A percentile compares a stretch with the other conserved stretches of the same genome.
Evolutionary conservation across 306 rosid genomes (phyloP).

Genomic region (Canavalia ensiformis): DNA sequence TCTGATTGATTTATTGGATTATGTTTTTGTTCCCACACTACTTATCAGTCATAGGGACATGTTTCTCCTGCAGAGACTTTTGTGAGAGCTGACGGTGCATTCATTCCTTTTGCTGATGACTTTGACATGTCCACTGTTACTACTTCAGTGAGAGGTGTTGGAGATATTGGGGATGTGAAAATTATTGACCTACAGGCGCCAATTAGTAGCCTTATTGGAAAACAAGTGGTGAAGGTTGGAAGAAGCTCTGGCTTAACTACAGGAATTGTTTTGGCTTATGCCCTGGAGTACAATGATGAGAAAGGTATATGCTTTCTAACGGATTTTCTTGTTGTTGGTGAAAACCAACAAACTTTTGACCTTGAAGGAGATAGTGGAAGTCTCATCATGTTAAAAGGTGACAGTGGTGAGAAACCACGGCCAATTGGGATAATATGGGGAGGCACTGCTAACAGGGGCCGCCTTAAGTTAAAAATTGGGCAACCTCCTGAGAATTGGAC

Average conservation of each 20-base stretch:
- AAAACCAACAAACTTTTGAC: constrained; percentile 97
- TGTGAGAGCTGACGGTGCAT: constrained; percentile 98
- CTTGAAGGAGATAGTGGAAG: constrained; percentile 99
- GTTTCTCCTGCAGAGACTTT: constrained; percentile 82
- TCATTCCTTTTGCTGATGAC: constrained; percentile 98
- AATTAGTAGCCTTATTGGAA: constrained; percentile 88
- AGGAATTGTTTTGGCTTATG: constrained; percentile 97
- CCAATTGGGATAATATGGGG: constrained; percentile 99
- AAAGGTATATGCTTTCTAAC: constrained; percentile 99
- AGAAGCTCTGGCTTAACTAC: constrained; percentile 97
- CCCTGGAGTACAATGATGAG: constrained; percentile 97
- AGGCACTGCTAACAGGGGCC: constrained; percentile 98
- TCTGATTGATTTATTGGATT: constrained; percentile 32
- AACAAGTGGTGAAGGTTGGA: constrained; percentile 97
- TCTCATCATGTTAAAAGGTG: constrained; percentile 90
- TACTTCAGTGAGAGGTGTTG: constrained; percentile 87
- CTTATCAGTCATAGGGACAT: constrained; percentile 23
- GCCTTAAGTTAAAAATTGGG: constrained; percentile 93
- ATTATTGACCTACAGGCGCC: constrained; percentile 89
- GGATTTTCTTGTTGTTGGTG: constrained; percentile 98
- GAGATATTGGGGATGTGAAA: constrained; percentile 86
- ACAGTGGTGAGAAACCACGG: constrained; percentile 76
- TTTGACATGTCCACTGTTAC: constrained; percentile 93
- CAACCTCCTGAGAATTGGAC: constrained; percentile 99
- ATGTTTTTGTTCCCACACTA: constrained; percentile 7